Conservation (phyloP, 2,329 filamentous ascomycete genomes). For the Phoma sp. region DNA sequence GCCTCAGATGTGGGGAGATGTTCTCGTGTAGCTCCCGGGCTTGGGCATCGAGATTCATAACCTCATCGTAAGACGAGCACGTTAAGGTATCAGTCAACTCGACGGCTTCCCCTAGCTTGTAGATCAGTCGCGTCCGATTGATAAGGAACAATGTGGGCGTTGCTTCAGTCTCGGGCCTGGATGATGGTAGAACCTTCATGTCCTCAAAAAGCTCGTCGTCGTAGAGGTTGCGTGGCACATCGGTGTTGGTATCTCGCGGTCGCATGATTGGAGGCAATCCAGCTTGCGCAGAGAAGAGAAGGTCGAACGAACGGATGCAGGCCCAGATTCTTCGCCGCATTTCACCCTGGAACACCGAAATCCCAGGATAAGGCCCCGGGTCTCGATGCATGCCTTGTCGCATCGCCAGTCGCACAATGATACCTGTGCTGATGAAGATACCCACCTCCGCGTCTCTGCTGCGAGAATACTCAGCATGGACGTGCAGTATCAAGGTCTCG, state of each 20-base stretch:
- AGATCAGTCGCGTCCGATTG: constrained; percentile 70
- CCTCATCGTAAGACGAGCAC: constrained; percentile 67
- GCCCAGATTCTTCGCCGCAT: constrained; percentile 70
- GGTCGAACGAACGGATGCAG: constrained; percentile 73
- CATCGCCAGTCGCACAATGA: constrained; percentile 68
- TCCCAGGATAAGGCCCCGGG: constrained; percentile 72
- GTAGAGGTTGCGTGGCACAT: constrained; percentile 77
- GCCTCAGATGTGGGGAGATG: constrained; percentile 79
- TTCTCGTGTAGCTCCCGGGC: constrained; percentile 65
- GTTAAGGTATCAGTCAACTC: constrained; percentile 68
- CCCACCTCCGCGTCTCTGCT: constrained; percentile 76
- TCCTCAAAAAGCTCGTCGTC: constrained; percentile 79
- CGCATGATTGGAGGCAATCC: constrained; percentile 70
- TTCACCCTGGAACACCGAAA: constrained; percentile 78
- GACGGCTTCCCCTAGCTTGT: constrained; percentile 74
- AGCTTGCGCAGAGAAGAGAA: constrained; percentile 77
- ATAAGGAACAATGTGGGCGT: constrained; percentile 83
- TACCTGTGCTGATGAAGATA: constrained; percentile 65
- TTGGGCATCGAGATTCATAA: constrained; percentile 65
- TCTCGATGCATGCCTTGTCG: constrained; percentile 82
- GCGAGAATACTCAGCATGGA: constrained; percentile 76
- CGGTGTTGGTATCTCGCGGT: constrained; percentile 75
- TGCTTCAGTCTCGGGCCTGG: constrained; percentile 71
- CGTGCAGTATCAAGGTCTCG: constrained; percentile 78
- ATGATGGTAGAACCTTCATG: constrained; percentile 70